phyloP scores from a whole-genome alignment of 1,284 basidiomycete species.

The Microbotryum violaceum region DNA sequence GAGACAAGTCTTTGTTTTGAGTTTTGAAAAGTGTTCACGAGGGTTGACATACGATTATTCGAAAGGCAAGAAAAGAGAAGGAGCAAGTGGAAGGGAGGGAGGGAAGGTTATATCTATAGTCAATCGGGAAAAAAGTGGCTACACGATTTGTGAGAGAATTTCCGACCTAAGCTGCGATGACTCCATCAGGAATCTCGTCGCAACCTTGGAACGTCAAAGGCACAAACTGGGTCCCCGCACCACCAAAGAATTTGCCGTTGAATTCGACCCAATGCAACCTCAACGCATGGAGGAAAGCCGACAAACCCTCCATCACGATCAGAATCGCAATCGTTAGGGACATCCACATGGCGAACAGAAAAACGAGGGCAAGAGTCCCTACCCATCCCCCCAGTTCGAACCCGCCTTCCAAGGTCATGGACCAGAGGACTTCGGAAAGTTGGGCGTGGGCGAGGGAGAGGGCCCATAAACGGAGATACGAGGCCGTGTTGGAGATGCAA shows the following conservation, averaged over 20 bases:
- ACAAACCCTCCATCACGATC: conserved; percentile 54
- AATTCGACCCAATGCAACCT: conserved; percentile 77
- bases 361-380: conserved; percentile 49
- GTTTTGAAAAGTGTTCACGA: too few species aligned
- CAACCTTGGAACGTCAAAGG: conserved; percentile 33
- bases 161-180: background rate
- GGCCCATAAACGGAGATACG: conserved; percentile 97
- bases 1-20: too few species aligned
- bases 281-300: conserved; percentile 90
- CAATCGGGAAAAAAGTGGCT: too few species aligned
- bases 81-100: too few species aligned
- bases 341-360: conserved; percentile 47
- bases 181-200: conserved; percentile 28
- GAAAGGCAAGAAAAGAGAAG: too few species aligned
- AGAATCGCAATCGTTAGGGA: conserved; percentile 20
- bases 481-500: conserved; percentile 98
- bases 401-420: conserved; percentile 51
- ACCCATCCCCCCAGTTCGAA: conserved; percentile 48
- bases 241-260: conserved; percentile 42
- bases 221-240: conserved; percentile 27
- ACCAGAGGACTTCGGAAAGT: conserved; percentile 71
- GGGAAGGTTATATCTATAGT: too few species aligned
- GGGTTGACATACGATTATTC: too few species aligned
- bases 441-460: conserved; percentile 96
- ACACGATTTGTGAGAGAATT: too few species aligned